phyloP scores from a whole-genome alignment of 805 yeast species.

The Yamadazyma akitaensis region DNA sequence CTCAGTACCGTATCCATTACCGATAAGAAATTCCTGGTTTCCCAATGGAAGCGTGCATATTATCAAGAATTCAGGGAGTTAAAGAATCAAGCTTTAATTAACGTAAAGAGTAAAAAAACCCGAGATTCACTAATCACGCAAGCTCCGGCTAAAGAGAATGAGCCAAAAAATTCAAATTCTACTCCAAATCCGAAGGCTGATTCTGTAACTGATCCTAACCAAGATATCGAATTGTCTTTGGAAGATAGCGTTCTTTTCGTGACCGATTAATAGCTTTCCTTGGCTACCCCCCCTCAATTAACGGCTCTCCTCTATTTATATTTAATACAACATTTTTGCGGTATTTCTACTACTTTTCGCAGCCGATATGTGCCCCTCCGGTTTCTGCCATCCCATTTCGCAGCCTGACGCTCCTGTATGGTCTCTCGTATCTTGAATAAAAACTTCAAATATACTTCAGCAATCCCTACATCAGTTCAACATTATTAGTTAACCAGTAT shows the following conservation, averaged over 20 bases:
- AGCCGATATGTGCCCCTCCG: too few species aligned
- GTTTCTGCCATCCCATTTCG: too few species aligned
- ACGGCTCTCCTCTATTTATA: not conserved
- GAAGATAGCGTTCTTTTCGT: constrained; percentile 4
- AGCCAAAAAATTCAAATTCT: not conserved
- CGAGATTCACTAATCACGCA: not conserved
- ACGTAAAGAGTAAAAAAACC: not conserved
- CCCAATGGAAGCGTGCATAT: constrained; percentile 41
- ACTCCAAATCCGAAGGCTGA: not conserved
- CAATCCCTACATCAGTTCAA: constrained; percentile 3
- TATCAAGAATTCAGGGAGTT: constrained; percentile 38
- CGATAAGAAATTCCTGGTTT: constrained; percentile 46
- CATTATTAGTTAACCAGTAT: constrained; percentile 5
- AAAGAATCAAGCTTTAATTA: constrained; percentile 31
- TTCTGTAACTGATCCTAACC: too few species aligned
- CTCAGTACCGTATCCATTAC: constrained; percentile 31
- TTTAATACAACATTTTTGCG: not conserved
- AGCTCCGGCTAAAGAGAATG: not conserved
- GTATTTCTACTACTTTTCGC: not conserved
- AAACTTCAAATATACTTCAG: not conserved
- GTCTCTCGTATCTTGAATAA: too few species aligned
- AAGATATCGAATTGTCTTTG: not conserved
- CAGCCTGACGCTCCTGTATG: not conserved
- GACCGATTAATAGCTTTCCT: not conserved
- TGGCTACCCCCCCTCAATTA: not conserved